These are phyloP conservation scores for Elsinoe australis DNA, from an alignment of 2,329 filamentous ascomycete species.

Conservation along the genomic window DNA sequence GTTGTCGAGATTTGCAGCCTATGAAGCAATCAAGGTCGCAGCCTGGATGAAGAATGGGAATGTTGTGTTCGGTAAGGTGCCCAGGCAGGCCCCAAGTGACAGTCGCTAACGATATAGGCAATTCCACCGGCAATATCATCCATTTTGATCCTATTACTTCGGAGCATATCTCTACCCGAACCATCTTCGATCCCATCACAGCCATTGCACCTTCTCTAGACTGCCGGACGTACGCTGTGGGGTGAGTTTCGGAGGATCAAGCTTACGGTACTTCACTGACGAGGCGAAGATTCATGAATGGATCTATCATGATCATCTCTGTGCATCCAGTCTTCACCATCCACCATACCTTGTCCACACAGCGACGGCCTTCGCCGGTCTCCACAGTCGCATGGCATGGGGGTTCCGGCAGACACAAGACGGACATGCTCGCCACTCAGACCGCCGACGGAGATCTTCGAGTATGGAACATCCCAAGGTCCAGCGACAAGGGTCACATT, in stretches of 20 bases:
- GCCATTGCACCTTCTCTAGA: slow-evolving; percentile 81
- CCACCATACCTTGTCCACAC: slow-evolving; percentile 81
- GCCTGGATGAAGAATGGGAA: slow-evolving; percentile 97
- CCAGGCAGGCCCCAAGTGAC: slow-evolving; percentile 3
- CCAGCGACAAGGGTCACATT: slow-evolving; percentile 56
- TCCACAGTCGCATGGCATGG: slow-evolving; percentile 89
- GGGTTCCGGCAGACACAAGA: slow-evolving; percentile 90
- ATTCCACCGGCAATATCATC: slow-evolving; percentile 85
- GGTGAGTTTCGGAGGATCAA: slow-evolving; percentile 60
- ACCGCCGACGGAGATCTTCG: slow-evolving; percentile 84
- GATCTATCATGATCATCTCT: slow-evolving; percentile 81
- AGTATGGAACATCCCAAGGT: slow-evolving; percentile 94
- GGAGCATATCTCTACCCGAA: slow-evolving; percentile 84
- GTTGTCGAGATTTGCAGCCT: slow-evolving; percentile 84
- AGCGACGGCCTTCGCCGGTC: slow-evolving; percentile 76
- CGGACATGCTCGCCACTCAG: slow-evolving; percentile 93
- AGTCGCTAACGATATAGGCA: slow-evolving; percentile 52
- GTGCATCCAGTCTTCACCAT: slow-evolving; percentile 90
- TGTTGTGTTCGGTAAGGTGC: slow-evolving; percentile 82
- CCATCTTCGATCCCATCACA: slow-evolving; percentile 93
- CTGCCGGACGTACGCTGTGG: slow-evolving; percentile 91
- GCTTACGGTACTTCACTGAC: slow-evolving; percentile 1
- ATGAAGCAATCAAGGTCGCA: slow-evolving; percentile 75
- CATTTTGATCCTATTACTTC: slow-evolving; percentile 89
- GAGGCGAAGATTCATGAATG: slow-evolving; percentile 73